Evolutionary conservation across 2,329 filamentous ascomycete species (phyloP).

Genomic region (Arthrocladium fulminans): DNA sequence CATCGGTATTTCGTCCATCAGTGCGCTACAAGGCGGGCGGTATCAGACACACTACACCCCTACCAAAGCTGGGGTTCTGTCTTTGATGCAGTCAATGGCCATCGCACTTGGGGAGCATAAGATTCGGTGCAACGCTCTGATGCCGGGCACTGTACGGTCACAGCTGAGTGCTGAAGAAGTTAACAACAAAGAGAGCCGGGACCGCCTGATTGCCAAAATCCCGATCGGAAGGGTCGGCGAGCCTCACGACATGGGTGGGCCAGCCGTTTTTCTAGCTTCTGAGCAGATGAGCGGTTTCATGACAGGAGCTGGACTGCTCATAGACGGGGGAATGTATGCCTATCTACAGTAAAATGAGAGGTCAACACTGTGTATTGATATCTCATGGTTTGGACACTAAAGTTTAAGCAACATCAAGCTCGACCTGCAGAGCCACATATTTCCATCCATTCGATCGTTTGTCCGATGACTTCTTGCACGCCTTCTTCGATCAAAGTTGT

Average conservation of each 20-base stretch:
- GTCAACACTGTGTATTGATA: too few relatives aligned
- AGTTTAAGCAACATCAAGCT: conserved; percentile 3
- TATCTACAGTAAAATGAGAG: conserved; percentile 57
- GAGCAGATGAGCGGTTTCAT: conserved; percentile 70
- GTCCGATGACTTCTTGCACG: conserved; percentile 23
- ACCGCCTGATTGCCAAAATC: conserved; percentile 73
- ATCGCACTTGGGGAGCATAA: conserved; percentile 66
- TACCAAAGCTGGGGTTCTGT: conserved; percentile 73
- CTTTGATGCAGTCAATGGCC: conserved; percentile 74
- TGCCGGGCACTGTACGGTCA: conserved; percentile 75
- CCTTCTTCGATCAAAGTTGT: conserved; percentile 27
- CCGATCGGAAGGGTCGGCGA: conserved; percentile 66
- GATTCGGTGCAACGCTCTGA: conserved; percentile 73
- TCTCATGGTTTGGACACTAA: too few relatives aligned
- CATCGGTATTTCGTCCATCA: conserved; percentile 16
- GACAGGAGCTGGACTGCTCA: conserved; percentile 48
- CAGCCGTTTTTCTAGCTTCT: conserved; percentile 75
- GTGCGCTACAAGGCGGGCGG: conserved; percentile 52
- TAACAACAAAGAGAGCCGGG: conserved; percentile 59
- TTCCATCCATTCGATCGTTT: conserved; percentile 21
- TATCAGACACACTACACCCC: conserved; percentile 79
- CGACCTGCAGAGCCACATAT: conserved; percentile 19
- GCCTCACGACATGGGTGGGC: conserved; percentile 59
- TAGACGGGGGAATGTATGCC: conserved; percentile 80
- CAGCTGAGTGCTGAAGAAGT: conserved; percentile 79